Base-by-base conservation (phyloP, 1,284 basidiomycete species). In the Puccinia polysora region DNA sequence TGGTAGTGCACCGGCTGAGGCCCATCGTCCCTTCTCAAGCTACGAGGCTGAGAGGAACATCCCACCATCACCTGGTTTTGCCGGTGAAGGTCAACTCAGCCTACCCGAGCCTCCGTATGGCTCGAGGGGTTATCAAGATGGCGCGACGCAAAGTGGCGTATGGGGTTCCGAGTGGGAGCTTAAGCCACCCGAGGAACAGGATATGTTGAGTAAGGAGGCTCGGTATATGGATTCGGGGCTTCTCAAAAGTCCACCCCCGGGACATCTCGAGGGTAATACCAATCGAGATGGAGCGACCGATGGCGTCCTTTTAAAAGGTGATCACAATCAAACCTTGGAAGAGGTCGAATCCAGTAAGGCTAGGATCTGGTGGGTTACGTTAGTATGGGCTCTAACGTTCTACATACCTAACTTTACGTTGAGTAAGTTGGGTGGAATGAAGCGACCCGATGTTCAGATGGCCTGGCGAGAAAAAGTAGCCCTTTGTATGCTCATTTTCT, bases 401-500 rank as follows among this genome's bases (percentile, higher is more conserved):
- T 97, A 89, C 89, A 81, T 92, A 6, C 95, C 94, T 0, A 87
- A 85, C 25, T 85, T 85, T 14, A 80, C 88, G 64, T 82, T 98
- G 55, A 83, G 81, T 18, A 86, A 85, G 79, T 77, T 91, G 68
- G 90, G 90, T 1, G 85, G 90, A 25, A 93, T 98, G 90, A 97
- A 97, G 82, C 88, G 94, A 12, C 81, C 89, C 74, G 96, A 98
- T 77, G 85, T 98, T 49, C 87, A 89, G 50, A 93, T 97, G 81
- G 95, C 95, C 0, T 97, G 94, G 95, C 83, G 94, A 76, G 95
- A 98, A 82, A 98, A 97, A 82, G 84, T 98, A 0, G 90, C 94
- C 2, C 86, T 97, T 80, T 97, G 98, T 74, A 65, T 79, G 12
- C 59, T 97, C 78, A 96, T 98, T 79, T 84, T 89, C 76, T 81